These are phyloP conservation scores for Alternaria triticimaculans DNA, from an alignment of 2,329 filamentous ascomycete genomes.

Conservation along the genomic window DNA sequence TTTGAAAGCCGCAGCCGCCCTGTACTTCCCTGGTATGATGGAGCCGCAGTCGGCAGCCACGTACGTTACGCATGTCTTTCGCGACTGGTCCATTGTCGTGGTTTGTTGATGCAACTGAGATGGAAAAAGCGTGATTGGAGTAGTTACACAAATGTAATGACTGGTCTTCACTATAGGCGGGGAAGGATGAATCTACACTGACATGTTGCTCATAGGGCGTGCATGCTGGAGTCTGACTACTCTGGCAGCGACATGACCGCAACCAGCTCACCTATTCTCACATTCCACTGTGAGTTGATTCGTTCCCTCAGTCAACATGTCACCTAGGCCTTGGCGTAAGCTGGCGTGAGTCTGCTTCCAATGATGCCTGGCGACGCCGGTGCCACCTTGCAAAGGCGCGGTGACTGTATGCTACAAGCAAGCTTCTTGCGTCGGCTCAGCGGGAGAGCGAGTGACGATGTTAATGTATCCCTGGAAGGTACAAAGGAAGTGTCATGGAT, in stretches of 20 bases:
- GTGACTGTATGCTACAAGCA: neutral
- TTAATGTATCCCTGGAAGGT: neutral
- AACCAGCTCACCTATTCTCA: neutral
- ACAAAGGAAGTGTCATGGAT: neutral
- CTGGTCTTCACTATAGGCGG: neutral
- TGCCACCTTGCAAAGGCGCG: neutral
- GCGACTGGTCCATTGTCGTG: neutral
- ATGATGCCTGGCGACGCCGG: neutral
- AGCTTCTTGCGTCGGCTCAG: neutral
- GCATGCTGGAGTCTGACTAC: neutral
- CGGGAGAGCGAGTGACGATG: neutral
- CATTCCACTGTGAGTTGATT: neutral
- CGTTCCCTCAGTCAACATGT: neutral
- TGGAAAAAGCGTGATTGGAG: neutral
- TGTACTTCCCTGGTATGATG: conserved; percentile 21
- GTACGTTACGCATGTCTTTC: conserved; percentile 12
- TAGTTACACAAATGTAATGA: neutral
- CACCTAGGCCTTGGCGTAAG: neutral
- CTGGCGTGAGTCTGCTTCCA: neutral
- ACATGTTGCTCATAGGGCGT: neutral
- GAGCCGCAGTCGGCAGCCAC: conserved; percentile 22
- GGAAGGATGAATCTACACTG: neutral
- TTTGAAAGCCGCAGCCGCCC: conserved; percentile 17
- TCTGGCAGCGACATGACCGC: neutral
- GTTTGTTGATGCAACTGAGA: neutral